Evolutionary conservation across 306 rosid species (phyloP), one percentile per base, ranked within the genome.

Genomic region (Vigna nakashimae): DNA sequence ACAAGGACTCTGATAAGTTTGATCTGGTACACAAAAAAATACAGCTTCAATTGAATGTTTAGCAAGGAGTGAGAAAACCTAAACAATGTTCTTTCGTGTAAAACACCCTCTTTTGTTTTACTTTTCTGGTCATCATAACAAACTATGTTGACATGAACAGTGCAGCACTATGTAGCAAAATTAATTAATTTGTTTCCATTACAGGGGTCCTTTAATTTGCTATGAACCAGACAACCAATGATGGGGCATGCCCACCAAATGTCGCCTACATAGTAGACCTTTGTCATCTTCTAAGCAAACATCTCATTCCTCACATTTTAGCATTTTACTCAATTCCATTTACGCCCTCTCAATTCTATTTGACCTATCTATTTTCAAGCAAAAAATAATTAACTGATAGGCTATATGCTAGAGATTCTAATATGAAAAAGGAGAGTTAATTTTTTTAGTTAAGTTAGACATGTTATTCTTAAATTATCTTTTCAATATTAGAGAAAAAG

Each of bases 211-310:
- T 62, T 62, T 62, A 62, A 71, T 76, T 70, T 28, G 74, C 57
- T 30, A 42, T 52, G 74, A 40, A 40, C 18, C 9, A 66, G 74
- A 76, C 80, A 76, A 51, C 49, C 40, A 40, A 77, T 66, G 74
- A 66, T 40, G 42, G 79, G 69, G 69, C 45, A 58, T 73, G 58
- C 69, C 78, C 69, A 73, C 69, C 69, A 24, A 24, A 40, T 74
- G 79, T 74, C 36, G 49, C 22, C 79, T 16, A 46, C 24, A 28
- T 60, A 24, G 32, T 32, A 46, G 70, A 74, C 58, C 49, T 60
- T 74, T 74, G 79, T 74, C 77, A 42, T 73, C 48, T 60, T 60
- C 5, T n/a, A 45, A 45, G 45, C 60, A 60, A 74, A 46, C 79
- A 74, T 45, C 18, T 57, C 57, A 7, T 64, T 7, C n/a, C 6